phyloP scores from a whole-genome alignment of 129 eudicot genomes.

The Pittosporum tobira region DNA sequence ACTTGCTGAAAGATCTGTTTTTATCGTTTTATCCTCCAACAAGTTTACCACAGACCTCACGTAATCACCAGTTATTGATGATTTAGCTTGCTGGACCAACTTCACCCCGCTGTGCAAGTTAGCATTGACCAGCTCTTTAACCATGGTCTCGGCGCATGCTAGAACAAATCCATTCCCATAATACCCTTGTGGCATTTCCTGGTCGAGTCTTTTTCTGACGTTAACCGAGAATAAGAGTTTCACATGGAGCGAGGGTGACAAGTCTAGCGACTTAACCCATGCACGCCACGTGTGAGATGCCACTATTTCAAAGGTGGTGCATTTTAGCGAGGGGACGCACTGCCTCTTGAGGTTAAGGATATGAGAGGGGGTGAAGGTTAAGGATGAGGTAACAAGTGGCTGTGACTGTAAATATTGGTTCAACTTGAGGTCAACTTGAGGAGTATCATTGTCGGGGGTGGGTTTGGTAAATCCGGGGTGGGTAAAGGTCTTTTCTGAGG shows the following conservation, averaged over 20 bases:
- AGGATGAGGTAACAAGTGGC: slow-evolving; percentile 57
- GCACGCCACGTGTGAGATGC: slow-evolving; percentile 94
- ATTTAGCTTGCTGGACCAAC: slow-evolving; percentile 69
- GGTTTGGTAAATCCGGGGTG: slow-evolving; percentile 40
- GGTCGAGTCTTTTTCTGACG: slow-evolving; percentile 39
- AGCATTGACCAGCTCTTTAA: slow-evolving; percentile 32
- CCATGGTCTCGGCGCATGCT: slow-evolving; percentile 69
- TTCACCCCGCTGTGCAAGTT: slow-evolving; percentile 41
- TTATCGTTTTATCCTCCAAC: slow-evolving; percentile 46
- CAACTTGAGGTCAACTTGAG: slow-evolving; percentile 14
- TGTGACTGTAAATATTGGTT: slow-evolving; percentile 52
- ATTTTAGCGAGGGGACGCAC: slow-evolving; percentile 52
- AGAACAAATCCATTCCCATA: slow-evolving; percentile 84
- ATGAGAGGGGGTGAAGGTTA: slow-evolving; percentile 46
- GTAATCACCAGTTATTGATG: slow-evolving; percentile 28
- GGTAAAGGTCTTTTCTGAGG: slow-evolving; percentile 26
- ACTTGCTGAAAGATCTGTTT: slow-evolving; percentile 54
- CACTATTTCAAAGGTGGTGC: slow-evolving; percentile 72
- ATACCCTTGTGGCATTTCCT: slow-evolving; percentile 58
- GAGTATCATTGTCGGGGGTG: slow-evolving; percentile 1
- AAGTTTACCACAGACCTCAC: slow-evolving; percentile 43
- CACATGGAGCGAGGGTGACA: slow-evolving; percentile 37
- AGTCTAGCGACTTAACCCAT: slow-evolving; percentile 66
- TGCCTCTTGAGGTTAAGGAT: slow-evolving; percentile 50
- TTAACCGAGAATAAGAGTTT: slow-evolving; percentile 74